A percentile compares a stretch with the other conserved stretches of the same genome.
Conservation (phyloP, 202 grass and related monocot species). For the Eragrostis tef region DNA sequence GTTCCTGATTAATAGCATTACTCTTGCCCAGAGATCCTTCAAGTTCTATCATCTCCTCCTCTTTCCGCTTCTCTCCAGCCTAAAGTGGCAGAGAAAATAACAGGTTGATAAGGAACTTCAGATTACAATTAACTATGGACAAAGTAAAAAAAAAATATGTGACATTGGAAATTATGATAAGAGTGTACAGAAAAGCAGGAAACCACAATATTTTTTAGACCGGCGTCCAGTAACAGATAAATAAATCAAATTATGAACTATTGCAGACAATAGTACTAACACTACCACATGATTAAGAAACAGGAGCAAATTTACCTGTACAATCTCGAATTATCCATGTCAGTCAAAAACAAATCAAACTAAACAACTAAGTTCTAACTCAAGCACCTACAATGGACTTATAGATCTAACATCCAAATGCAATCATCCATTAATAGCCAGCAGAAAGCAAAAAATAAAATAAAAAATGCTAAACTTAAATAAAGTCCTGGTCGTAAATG, state of each 20-base stretch:
- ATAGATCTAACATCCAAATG: slow-evolving; percentile 13
- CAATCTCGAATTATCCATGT: slow-evolving; percentile 29
- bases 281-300: neutral
- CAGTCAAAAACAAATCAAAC: neutral
- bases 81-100: slow-evolving; percentile 48
- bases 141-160: neutral
- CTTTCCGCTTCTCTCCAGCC: slow-evolving; percentile 94
- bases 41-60: slow-evolving; percentile 89
- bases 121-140: slow-evolving; percentile 27
- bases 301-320: neutral
- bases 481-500: neutral
- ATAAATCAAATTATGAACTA: slow-evolving; percentile 10
- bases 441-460: neutral
- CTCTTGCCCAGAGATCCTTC: slow-evolving; percentile 91
- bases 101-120: neutral
- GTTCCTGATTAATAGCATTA: slow-evolving; percentile 74
- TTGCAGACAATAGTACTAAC: slow-evolving; percentile 1
- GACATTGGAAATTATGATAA: slow-evolving; percentile 8
- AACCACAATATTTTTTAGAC: neutral
- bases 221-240: slow-evolving; percentile 1
- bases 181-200: neutral
- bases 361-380: slow-evolving; percentile 1
- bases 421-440: neutral
- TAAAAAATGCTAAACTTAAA: neutral
- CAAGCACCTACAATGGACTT: neutral